phyloP scores from a whole-genome alignment of 2,329 filamentous ascomycete species.

The Pyrenophora teres region DNA sequence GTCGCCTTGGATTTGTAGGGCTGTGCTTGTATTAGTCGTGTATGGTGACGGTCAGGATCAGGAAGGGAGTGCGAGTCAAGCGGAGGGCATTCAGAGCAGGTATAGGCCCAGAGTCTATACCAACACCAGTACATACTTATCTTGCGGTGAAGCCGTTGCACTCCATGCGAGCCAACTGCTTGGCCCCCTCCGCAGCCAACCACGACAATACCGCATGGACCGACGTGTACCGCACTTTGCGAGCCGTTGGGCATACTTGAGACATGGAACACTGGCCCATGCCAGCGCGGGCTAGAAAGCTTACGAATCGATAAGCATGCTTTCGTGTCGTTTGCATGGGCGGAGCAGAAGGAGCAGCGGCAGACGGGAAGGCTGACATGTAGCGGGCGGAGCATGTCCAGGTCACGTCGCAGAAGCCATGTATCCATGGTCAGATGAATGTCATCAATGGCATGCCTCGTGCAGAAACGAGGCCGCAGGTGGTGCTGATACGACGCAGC shows the following conservation, averaged over 20 bases:
- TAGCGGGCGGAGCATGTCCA: slow-evolving; percentile 16
- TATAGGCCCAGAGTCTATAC: neutral
- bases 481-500: neutral
- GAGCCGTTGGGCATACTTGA: slow-evolving; percentile 3
- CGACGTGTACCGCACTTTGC: slow-evolving; percentile 13
- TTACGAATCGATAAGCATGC: slow-evolving; percentile 41
- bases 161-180: neutral
- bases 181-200: slow-evolving; percentile 15
- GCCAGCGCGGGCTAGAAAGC: slow-evolving; percentile 27
- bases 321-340: slow-evolving; percentile 13
- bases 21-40: slow-evolving; percentile 3
- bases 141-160: neutral
- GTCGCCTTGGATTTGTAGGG: neutral
- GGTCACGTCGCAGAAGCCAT: slow-evolving; percentile 10
- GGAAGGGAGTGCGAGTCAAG: neutral
- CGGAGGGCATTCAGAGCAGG: neutral
- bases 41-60: neutral
- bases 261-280: slow-evolving; percentile 35
- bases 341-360: slow-evolving; percentile 9
- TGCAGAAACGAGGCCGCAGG: neutral
- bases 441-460: neutral
- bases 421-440: slow-evolving; percentile 1
- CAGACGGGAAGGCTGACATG: slow-evolving; percentile 24
- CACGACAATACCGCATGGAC: neutral
- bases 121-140: neutral